phyloP scores from a whole-genome alignment of 2,329 filamentous ascomycete genomes.

The Bipolaris cookei region DNA sequence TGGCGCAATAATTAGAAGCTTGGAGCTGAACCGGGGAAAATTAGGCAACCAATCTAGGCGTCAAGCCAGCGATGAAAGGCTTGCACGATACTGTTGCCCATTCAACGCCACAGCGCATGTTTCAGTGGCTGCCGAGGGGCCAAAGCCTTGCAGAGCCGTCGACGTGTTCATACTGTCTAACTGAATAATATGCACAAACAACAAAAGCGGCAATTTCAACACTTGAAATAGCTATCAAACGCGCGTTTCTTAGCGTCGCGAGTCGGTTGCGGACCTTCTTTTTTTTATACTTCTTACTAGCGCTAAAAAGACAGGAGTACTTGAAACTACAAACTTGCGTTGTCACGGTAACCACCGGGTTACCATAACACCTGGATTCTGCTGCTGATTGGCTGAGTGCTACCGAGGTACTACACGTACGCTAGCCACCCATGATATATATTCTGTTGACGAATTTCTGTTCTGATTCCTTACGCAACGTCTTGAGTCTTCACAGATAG shows the following conservation, averaged over 20 bases:
- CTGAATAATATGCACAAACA: neutral
- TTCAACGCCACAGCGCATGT: neutral
- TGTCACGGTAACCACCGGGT: too few species aligned
- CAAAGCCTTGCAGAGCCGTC: neutral
- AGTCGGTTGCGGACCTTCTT: slow-evolving; percentile 14
- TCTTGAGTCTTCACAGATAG: too few species aligned
- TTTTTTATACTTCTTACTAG: slow-evolving; percentile 4
- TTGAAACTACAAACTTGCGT: slow-evolving; percentile 1
- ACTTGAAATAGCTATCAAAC: neutral
- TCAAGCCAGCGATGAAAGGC: neutral
- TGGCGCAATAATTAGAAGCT: neutral
- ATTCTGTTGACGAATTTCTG: too few species aligned
- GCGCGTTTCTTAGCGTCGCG: neutral
- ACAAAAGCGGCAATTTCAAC: neutral
- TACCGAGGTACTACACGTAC: too few species aligned
- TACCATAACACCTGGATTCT: too few species aligned
- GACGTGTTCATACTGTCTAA: neutral
- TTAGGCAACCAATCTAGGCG: neutral
- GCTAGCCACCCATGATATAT: too few species aligned
- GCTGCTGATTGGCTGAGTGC: too few species aligned
- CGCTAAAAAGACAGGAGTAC: slow-evolving; percentile 1
- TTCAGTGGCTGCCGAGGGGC: neutral
- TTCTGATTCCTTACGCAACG: too few species aligned
- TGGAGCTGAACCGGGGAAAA: neutral
- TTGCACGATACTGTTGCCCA: neutral